Conservation (phyloP, 2,329 filamentous ascomycete species). For the Cladosporium oxysporum region DNA sequence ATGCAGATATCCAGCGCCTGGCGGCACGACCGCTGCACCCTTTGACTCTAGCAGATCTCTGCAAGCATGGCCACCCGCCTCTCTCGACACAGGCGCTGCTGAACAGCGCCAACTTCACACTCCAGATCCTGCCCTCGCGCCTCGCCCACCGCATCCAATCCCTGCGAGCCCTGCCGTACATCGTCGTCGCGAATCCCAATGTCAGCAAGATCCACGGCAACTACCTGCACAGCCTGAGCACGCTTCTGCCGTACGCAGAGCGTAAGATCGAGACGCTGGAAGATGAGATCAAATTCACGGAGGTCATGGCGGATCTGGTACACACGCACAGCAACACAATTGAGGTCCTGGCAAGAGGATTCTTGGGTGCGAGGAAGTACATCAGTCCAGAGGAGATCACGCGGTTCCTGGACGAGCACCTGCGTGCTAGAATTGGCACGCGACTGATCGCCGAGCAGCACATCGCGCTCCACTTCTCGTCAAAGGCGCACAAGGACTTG, state of each 20-base stretch:
- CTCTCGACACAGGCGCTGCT: slow-evolving; percentile 78
- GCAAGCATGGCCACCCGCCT: slow-evolving; percentile 85
- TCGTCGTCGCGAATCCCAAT: slow-evolving; percentile 96
- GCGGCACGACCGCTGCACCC: slow-evolving; percentile 77
- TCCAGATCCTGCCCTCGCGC: slow-evolving; percentile 86
- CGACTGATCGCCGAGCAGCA: slow-evolving; percentile 95
- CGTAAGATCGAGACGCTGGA: slow-evolving; percentile 72
- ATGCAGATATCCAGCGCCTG: slow-evolving; percentile 76
- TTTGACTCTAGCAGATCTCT: slow-evolving; percentile 82
- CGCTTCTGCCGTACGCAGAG: slow-evolving; percentile 80
- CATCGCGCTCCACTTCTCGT: slow-evolving; percentile 79
- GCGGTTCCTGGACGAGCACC: slow-evolving; percentile 86
- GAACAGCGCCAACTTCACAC: slow-evolving; percentile 91
- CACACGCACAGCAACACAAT: slow-evolving; percentile 94
- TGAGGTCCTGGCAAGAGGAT: slow-evolving; percentile 84
- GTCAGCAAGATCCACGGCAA: slow-evolving; percentile 94
- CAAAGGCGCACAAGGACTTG: slow-evolving; percentile 67
- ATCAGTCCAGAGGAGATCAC: slow-evolving; percentile 83
- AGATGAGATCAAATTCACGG: slow-evolving; percentile 88
- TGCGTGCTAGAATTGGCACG: slow-evolving; percentile 91
- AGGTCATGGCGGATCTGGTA: slow-evolving; percentile 92
- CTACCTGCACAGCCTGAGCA: slow-evolving; percentile 90
- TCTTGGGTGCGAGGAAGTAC: slow-evolving; percentile 90
- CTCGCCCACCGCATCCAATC: slow-evolving; percentile 93
- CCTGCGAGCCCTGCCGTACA: slow-evolving; percentile 90